Evolutionary conservation across 345 rosid genomes (phyloP).

Genomic region (thale cress (Arabidopsis thaliana)): DNA sequence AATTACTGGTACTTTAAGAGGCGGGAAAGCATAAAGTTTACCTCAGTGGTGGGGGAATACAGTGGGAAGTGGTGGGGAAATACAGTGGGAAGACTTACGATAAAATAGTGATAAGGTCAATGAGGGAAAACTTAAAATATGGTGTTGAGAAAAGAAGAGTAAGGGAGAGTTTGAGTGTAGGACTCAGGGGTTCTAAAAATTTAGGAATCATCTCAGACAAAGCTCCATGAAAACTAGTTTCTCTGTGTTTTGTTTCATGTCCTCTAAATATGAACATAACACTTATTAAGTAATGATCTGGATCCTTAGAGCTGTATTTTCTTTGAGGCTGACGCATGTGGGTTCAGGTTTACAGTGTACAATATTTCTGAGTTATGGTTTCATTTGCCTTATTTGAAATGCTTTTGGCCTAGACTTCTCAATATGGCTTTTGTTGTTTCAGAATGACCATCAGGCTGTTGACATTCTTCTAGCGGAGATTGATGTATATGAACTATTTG

Average conservation of each 20-base stretch:
- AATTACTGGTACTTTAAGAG: constrained; percentile 21
- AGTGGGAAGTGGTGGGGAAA: constrained; percentile 25
- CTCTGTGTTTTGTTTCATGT: constrained; percentile 17
- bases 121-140: constrained; percentile 3
- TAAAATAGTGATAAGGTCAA: constrained; percentile 8
- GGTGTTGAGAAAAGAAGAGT: constrained; percentile 22
- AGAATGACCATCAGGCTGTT: constrained; percentile 98
- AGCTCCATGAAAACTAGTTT: constrained; percentile 19
- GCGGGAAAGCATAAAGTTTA: background rate
- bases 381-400: constrained; percentile 33
- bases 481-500: constrained; percentile 97
- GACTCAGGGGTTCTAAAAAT: constrained; percentile 18
- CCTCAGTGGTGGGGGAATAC: constrained; percentile 6
- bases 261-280: constrained; percentile 4
- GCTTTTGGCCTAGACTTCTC: constrained; percentile 25
- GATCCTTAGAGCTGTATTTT: constrained; percentile 31
- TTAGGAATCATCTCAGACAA: constrained; percentile 23
- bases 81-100: constrained; percentile 29
- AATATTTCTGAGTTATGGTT: constrained; percentile 21
- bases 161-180: constrained; percentile 10
- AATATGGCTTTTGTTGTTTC: constrained; percentile 44
- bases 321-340: constrained; percentile 32
- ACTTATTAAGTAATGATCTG: constrained; percentile 11
- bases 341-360: constrained; percentile 14
- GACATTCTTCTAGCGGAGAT: constrained; percentile 98